A percentile compares a stretch with the other conserved stretches of the same genome.
Conservation (phyloP, 306 rosid genomes). For the Oxytropis ochrocephala region DNA sequence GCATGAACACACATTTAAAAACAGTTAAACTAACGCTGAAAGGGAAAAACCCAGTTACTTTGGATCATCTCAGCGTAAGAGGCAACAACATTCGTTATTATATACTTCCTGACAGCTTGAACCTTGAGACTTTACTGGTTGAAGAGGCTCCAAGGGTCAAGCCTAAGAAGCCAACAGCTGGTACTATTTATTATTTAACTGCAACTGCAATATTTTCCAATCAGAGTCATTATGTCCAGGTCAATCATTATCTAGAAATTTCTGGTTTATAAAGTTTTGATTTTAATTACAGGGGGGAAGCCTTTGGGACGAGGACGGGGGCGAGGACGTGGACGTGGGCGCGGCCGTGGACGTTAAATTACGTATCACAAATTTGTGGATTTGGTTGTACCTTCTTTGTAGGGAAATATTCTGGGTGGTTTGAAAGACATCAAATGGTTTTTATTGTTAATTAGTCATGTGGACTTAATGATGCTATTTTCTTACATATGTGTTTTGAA, state of each 20-base stretch:
- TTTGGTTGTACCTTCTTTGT: slow-evolving; percentile 42
- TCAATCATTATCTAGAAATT: neutral
- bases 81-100: slow-evolving; percentile 90
- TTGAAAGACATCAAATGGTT: slow-evolving; percentile 26
- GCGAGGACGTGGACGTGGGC: slow-evolving; percentile 81
- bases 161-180: slow-evolving; percentile 97
- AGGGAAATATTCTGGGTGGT: slow-evolving; percentile 29
- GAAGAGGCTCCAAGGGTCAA: slow-evolving; percentile 72
- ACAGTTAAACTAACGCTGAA: slow-evolving; percentile 81
- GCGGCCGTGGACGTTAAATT: slow-evolving; percentile 69
- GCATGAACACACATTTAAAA: slow-evolving; percentile 81
- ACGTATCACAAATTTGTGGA: slow-evolving; percentile 26
- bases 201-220: neutral
- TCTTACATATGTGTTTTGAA: slow-evolving; percentile 11
- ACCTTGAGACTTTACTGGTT: slow-evolving; percentile 40
- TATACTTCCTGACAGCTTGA: slow-evolving; percentile 47
- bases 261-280: slow-evolving; percentile 1
- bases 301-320: slow-evolving; percentile 79
- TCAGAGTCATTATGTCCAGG: neutral
- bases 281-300: slow-evolving; percentile 63
- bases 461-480: slow-evolving; percentile 23
- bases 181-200: slow-evolving; percentile 29
- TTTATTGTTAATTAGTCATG: slow-evolving; percentile 14
- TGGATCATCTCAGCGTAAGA: slow-evolving; percentile 95
- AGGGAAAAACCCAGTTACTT: slow-evolving; percentile 90